Conservation (phyloP, 2,329 filamentous ascomycete genomes). For the Talaromyces sp. region DNA sequence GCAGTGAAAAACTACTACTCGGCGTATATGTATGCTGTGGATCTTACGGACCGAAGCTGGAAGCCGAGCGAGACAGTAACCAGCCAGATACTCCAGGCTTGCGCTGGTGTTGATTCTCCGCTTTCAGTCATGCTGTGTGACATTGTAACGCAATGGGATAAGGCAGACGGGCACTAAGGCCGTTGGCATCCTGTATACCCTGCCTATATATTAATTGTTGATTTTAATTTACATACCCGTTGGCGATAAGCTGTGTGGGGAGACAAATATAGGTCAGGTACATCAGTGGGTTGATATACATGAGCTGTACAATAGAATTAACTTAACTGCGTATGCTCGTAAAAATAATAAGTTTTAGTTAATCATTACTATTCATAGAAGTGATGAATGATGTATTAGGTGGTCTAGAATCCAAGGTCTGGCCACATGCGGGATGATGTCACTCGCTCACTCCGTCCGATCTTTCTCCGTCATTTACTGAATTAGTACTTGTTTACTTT, state of each 20-base stretch:
- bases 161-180: not conserved
- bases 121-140: not conserved
- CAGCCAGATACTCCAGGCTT: slow-evolving; percentile 18
- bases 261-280: too few species aligned
- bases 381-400: not conserved
- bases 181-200: too few species aligned
- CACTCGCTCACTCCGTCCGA: not conserved
- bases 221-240: too few species aligned
- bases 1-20: slow-evolving; percentile 30
- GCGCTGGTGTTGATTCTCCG: not conserved
- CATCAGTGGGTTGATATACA: too few species aligned
- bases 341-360: not conserved
- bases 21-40: slow-evolving; percentile 33
- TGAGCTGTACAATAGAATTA: not conserved
- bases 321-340: not conserved
- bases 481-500: not conserved
- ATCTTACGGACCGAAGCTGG: slow-evolving; percentile 27
- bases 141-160: not conserved
- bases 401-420: not conserved
- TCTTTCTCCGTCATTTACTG: not conserved
- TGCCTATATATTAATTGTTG: too few species aligned
- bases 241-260: too few species aligned
- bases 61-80: slow-evolving; percentile 19
- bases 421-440: not conserved
- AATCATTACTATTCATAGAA: not conserved